Base-by-base conservation (phyloP, 2,329 filamentous ascomycete species). In the Cladophialophora exuberans region DNA sequence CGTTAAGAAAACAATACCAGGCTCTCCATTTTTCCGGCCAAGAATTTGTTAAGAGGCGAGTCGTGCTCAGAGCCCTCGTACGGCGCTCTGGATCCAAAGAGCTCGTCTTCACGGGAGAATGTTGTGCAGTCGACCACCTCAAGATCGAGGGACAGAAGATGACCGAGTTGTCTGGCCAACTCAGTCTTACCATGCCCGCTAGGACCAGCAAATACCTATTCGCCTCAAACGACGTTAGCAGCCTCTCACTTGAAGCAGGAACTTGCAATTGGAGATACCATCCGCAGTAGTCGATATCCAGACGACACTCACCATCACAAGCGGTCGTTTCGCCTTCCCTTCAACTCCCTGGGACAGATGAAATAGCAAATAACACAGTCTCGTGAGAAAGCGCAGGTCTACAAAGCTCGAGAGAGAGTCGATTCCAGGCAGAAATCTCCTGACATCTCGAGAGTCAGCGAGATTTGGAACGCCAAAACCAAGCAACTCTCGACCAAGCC, bases 121-220 rank as follows among this genome's bases (percentile, higher is more conserved):
- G 64, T 68, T 0, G 76, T 72, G 52, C 72, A 76, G 57, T 79
- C 73, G 3, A 79, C 70, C 1, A 63, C 59, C 9, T 72, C 59
- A 22, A 73, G 58, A 2, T 72, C 66, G 1, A 76, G 54, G 0
- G 68, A 71, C 6, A 79, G 62, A 1, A 79, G 66, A 1, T 69
- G 49, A 1, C 74, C 73, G 18, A 80, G 69, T 6, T 65, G 65
- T 11, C 67, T 67, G 0, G 77, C 76, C 10, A 80, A 62, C 54
- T 79, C 76, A 0, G 76, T 79, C 64, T 80, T 80, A 3, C 78
- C 78, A 54, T 80, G 77, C 0, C 77, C 77, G 30, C 73, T 75
- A 0, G 74, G 73, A 0, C 77, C 78, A 3, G 74, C 73, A 46
- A 79, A 78, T 1, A 72, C 66, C 15, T 22, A 6, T n/a, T 20